Evolutionary conservation across 768 basidiomycete species (phyloP), one percentile per base, ranked within the genome.

Genomic region (Hypholoma fasciculare): DNA sequence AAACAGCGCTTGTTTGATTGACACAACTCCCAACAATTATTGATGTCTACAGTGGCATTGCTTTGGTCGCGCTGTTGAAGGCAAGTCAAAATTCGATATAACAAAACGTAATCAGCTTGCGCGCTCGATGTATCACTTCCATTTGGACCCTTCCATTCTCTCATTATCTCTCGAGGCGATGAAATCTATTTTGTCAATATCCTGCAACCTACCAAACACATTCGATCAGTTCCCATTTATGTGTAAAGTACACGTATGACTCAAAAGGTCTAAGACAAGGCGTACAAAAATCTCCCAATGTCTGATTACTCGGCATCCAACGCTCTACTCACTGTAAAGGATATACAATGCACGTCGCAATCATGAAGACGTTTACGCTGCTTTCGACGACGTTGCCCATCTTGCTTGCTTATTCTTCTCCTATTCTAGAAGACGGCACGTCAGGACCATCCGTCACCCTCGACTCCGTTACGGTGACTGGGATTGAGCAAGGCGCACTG

Each of bases 381-480:
- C 23, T 49, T 20, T 9, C 39, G 16, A 7, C 39, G 16, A 7
- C 30, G 3, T 54, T 36, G 9, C 23, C 7, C 9, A 17, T 20
- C 7, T n/a, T 30, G 4, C 52, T 54, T 42, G 6, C 30, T 12
- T 27, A 1, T 17, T 39, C 52, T 14, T 44, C 52, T 42, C 52
- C 43, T 11, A 1, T 52, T 17, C 4, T 19, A 19, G 23, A 13
- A 16, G 51, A 42, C 17, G 43, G 19, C 6, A 54, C 54, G 2
- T 57, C 57, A 43, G 44, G 52, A 11, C 75, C 78, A 0, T 72
- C 72, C 4, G 75, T 82, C 12, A 68, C 61, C 0, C 69, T 83
- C 34, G 79, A 80, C 59, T 61, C 66, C 26, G 82, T 74, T 2
- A 78, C 73, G 12, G 69, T 84, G 40, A 74, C 76, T 37, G 82